Percentiles rank a stretch among this genome's conserved stretches.
Conservation (phyloP, 1,139 yeast genomes). For the Nakaseomyces nivariensis region DNA sequence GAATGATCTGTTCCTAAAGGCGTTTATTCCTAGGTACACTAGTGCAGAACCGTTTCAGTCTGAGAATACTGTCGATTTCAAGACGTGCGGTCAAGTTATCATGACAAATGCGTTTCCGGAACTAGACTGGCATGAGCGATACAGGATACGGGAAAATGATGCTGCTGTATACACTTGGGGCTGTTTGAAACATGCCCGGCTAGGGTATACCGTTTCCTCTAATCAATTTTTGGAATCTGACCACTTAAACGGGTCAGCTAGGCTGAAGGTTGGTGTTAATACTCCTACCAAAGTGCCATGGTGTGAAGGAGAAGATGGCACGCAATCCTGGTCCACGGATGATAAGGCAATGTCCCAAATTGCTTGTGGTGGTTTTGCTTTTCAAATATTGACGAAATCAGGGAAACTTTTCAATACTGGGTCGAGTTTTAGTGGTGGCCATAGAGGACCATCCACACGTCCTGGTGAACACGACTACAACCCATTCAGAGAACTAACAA, state of each 20-base stretch:
- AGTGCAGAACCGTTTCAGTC: slow-evolving; percentile 35
- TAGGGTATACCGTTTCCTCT: slow-evolving; percentile 40
- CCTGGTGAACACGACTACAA: slow-evolving; percentile 29
- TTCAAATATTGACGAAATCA: slow-evolving; percentile 44
- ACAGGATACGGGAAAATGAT: slow-evolving; percentile 34
- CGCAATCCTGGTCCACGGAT: slow-evolving; percentile 14
- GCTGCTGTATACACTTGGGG: slow-evolving; percentile 60
- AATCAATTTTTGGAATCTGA: slow-evolving; percentile 26
- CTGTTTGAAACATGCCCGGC: slow-evolving; percentile 40
- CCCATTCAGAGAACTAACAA: slow-evolving; percentile 22
- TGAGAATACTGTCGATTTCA: slow-evolving; percentile 13
- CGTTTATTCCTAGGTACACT: slow-evolving; percentile 35
- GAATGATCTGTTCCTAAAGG: slow-evolving; percentile 40
- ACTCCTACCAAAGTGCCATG: slow-evolving; percentile 37
- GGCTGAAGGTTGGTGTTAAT: slow-evolving; percentile 33
- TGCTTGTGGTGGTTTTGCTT: slow-evolving; percentile 60
- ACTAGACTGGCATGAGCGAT: slow-evolving; percentile 43
- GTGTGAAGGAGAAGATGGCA: slow-evolving; percentile 19
- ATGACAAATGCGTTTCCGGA: slow-evolving; percentile 23
- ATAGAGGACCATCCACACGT: slow-evolving; percentile 31
- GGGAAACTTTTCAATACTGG: slow-evolving; percentile 52
- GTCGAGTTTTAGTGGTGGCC: slow-evolving; percentile 38
- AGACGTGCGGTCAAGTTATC: slow-evolving; percentile 26
- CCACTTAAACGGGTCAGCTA: slow-evolving; percentile 23
- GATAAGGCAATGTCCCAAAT: slow-evolving; percentile 42